phyloP scores from a whole-genome alignment of 1,284 basidiomycete species.

The Cutaneotrichosporon daszewskae region DNA sequence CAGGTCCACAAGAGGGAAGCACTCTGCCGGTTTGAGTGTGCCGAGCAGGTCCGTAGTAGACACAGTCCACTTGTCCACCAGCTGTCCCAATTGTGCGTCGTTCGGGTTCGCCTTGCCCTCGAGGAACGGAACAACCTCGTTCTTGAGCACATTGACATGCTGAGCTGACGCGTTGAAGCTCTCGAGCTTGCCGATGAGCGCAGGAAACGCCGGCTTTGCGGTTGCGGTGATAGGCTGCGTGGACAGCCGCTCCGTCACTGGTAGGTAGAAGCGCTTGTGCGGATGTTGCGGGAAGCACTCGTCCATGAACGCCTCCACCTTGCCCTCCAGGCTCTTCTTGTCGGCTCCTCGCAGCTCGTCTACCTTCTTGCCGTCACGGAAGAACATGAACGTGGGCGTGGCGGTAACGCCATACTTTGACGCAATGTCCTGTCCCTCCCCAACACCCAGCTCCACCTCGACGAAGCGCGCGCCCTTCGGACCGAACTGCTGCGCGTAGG shows the following conservation, averaged over 20 bases:
- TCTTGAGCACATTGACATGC: slow-evolving; percentile 52
- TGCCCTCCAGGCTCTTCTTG: slow-evolving; percentile 34
- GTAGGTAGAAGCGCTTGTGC: slow-evolving; percentile 60
- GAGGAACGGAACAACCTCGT: slow-evolving; percentile 60
- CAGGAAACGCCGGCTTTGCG: slow-evolving; percentile 63
- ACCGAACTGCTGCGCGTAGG: slow-evolving; percentile 27
- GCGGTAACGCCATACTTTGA: slow-evolving; percentile 62
- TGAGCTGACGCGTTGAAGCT: slow-evolving; percentile 50
- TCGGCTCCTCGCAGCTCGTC: slow-evolving; percentile 67
- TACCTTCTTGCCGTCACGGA: slow-evolving; percentile 69
- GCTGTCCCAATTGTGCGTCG: slow-evolving; percentile 26
- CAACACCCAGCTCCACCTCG: slow-evolving; percentile 70
- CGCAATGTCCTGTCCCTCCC: slow-evolving; percentile 59
- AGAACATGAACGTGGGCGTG: slow-evolving; percentile 82
- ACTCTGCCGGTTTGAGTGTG: slow-evolving; percentile 55
- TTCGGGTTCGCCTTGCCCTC: slow-evolving; percentile 50
- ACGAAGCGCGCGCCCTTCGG: slow-evolving; percentile 55
- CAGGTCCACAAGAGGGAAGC: slow-evolving; percentile 77
- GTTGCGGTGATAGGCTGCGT: slow-evolving; percentile 69
- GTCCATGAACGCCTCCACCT: slow-evolving; percentile 49
- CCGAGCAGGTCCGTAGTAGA: slow-evolving; percentile 52
- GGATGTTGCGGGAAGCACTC: slow-evolving; percentile 56
- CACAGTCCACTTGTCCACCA: slow-evolving; percentile 50
- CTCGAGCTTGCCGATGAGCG: slow-evolving; percentile 59
- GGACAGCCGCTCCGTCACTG: slow-evolving; percentile 60